Evolutionary conservation across 108 stramenopile genomes (phyloP).

Genomic region (Thalassiosira profunda): DNA sequence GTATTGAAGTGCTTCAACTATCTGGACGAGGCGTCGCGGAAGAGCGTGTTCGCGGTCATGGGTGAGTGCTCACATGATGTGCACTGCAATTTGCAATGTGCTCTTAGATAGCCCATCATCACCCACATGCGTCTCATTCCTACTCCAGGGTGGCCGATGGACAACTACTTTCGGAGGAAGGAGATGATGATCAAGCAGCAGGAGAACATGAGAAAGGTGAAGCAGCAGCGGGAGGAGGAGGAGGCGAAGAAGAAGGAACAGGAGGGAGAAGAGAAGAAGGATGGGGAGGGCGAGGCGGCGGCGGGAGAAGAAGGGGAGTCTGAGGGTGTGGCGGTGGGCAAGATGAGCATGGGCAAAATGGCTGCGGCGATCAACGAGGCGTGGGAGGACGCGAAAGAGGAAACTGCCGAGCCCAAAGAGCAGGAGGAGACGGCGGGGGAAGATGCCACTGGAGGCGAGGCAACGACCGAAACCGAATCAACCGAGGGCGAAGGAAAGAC

Average conservation of each 20-base stretch:
- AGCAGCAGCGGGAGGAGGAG: not conserved
- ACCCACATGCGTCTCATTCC: too few species aligned
- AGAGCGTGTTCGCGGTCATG: not conserved
- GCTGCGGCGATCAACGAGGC: not conserved
- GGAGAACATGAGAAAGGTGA: too few species aligned
- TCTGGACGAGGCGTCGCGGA: not conserved
- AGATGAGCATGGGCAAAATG: not conserved
- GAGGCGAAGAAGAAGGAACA: not conserved
- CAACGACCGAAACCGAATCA: conserved; percentile 9
- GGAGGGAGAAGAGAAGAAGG: not conserved
- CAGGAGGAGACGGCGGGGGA: conserved; percentile 4
- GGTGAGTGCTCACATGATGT: too few species aligned
- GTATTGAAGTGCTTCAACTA: conserved; percentile 1
- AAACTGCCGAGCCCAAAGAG: not conserved
- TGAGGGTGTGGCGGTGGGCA: not conserved
- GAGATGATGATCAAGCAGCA: not conserved
- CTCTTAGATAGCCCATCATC: too few species aligned
- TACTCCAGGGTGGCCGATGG: conserved; percentile 2
- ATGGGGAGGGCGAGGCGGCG: conserved; percentile 2
- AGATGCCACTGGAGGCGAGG: not conserved
- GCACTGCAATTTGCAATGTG: too few species aligned
- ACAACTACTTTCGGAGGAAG: not conserved
- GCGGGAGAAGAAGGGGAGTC: conserved; percentile 21
- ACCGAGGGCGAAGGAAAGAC: conserved; percentile 18
- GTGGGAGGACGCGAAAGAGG: not conserved